phyloP scores from a whole-genome alignment of 306 rosid species.

The Inga leiocalycina region DNA sequence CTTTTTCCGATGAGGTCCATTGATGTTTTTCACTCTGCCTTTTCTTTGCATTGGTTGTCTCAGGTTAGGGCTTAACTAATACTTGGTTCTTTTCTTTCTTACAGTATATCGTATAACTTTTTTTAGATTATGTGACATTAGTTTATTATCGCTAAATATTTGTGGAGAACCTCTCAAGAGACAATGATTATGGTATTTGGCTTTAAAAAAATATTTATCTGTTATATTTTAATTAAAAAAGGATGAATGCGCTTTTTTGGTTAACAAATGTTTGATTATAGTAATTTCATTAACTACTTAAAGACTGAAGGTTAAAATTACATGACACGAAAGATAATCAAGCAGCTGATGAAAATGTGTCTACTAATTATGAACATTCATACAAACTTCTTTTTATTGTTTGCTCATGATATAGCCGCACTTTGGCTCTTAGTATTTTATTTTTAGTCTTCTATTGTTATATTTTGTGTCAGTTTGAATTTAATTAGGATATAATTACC shows the following conservation, averaged over 20 bases:
- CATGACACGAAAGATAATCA: background rate
- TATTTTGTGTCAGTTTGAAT: background rate
- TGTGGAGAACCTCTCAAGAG: background rate
- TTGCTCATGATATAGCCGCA: background rate
- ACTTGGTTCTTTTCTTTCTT: background rate
- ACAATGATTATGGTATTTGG: background rate
- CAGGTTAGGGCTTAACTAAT: conserved; percentile 48
- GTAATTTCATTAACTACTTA: background rate
- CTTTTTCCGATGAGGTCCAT: conserved; percentile 86
- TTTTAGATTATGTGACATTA: background rate
- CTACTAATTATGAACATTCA: background rate
- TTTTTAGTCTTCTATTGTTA: background rate
- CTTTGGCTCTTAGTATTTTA: background rate
- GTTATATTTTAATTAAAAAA: too few species aligned
- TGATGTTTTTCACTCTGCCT: conserved; percentile 84
- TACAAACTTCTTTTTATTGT: background rate
- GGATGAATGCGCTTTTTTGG: background rate
- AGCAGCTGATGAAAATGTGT: background rate
- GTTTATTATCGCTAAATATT: background rate
- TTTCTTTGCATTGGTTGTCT: conserved; percentile 96
- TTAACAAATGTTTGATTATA: too few species aligned
- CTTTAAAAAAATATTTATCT: background rate
- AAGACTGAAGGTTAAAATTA: background rate
- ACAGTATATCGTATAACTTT: too few species aligned
- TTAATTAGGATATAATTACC: background rate